These are phyloP conservation scores for Lodderomyces beijingensis DNA, from an alignment of 1,139 yeast genomes.

Conservation along the genomic window DNA sequence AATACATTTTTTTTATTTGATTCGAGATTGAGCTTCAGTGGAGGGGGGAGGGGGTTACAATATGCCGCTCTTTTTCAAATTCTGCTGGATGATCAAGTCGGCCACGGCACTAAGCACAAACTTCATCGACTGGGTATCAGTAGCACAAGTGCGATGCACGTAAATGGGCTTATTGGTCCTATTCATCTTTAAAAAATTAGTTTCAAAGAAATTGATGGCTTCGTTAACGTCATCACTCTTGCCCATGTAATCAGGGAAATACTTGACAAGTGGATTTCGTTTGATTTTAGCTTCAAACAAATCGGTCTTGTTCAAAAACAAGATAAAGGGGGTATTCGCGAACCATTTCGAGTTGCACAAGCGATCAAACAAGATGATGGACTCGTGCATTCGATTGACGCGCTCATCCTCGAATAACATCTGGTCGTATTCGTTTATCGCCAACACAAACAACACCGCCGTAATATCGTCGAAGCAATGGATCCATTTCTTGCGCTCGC, in stretches of 20 bases:
- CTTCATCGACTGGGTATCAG: slow-evolving; percentile 83
- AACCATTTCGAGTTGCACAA: slow-evolving; percentile 87
- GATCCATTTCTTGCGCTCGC: slow-evolving; percentile 93
- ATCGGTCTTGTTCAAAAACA: slow-evolving; percentile 87
- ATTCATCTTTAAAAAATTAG: slow-evolving; percentile 57
- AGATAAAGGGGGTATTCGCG: slow-evolving; percentile 76
- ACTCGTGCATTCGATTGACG: slow-evolving; percentile 89
- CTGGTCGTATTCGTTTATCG: slow-evolving; percentile 91
- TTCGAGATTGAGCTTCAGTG: too few species aligned
- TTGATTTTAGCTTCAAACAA: slow-evolving; percentile 67
- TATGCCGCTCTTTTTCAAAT: slow-evolving; percentile 77
- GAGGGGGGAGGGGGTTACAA: slow-evolving; percentile 28
- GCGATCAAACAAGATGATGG: slow-evolving; percentile 78
- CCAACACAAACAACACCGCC: slow-evolving; percentile 85
- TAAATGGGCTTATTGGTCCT: slow-evolving; percentile 72
- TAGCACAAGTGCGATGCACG: slow-evolving; percentile 92
- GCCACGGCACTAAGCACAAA: slow-evolving; percentile 91
- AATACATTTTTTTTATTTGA: too few species aligned
- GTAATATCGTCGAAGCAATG: slow-evolving; percentile 93
- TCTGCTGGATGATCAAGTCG: slow-evolving; percentile 82
- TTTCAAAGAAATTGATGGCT: slow-evolving; percentile 65
- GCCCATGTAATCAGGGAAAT: slow-evolving; percentile 72
- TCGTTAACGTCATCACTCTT: slow-evolving; percentile 58
- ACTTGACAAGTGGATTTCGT: slow-evolving; percentile 58
- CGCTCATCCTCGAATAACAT: slow-evolving; percentile 83